These are phyloP conservation scores for Alternaria viburni DNA, from an alignment of 2,329 filamentous ascomycete genomes.

Conservation along the genomic window DNA sequence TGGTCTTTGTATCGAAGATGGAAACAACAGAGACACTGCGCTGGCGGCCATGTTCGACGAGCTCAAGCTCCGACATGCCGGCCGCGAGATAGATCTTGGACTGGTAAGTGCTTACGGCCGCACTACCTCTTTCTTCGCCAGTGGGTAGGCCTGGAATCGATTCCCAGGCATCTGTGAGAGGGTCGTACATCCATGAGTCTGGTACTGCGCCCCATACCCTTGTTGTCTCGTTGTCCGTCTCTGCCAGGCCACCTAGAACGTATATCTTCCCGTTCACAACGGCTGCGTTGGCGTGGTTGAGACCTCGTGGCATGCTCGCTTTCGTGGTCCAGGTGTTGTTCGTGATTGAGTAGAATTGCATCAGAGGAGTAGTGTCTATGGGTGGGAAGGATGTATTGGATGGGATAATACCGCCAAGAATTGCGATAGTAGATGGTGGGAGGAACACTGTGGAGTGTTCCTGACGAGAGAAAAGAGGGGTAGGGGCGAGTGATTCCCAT, in stretches of 20 bases:
- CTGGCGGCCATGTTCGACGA: conserved; percentile 8
- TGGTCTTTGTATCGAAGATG: conserved; percentile 18
- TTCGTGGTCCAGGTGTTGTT: conserved; percentile 25
- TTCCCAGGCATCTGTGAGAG: conserved; percentile 14
- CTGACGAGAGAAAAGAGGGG: conserved; percentile 27
- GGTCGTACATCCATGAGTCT: conserved; percentile 26
- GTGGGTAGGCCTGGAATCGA: conserved; percentile 5
- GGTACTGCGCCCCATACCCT: conserved; percentile 15
- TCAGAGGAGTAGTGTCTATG: conserved; percentile 19
- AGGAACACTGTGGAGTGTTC: conserved; percentile 33
- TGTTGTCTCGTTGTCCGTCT: neutral
- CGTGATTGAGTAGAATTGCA: conserved; percentile 28
- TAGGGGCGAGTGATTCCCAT: conserved; percentile 23
- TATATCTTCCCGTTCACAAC: conserved; percentile 29
- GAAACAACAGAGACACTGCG: conserved; percentile 20
- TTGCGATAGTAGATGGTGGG: conserved; percentile 23
- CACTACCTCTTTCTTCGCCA: conserved; percentile 24
- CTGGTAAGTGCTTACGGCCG: conserved; percentile 24
- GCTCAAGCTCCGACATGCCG: conserved; percentile 21
- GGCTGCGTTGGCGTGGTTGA: conserved; percentile 37
- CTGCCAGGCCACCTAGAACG: conserved; percentile 29
- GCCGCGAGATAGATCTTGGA: conserved; percentile 29
- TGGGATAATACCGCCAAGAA: conserved; percentile 31
- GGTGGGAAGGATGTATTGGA: conserved; percentile 1
- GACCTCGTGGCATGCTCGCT: conserved; percentile 19